Evolutionary conservation across 2,329 filamentous ascomycete genomes (phyloP).

Genomic region (Calonectria henricotiae): DNA sequence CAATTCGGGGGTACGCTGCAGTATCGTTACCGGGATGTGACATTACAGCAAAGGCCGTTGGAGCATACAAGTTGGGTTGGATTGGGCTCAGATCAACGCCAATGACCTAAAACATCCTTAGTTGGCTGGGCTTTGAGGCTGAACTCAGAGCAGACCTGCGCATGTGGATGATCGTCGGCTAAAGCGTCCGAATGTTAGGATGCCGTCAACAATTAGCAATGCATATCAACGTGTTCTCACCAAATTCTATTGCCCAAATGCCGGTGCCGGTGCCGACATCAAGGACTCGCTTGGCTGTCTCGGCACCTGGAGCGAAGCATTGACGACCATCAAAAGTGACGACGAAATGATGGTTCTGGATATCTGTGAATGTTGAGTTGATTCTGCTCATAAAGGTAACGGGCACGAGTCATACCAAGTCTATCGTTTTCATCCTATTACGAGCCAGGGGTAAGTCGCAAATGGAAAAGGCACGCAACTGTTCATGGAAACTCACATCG

Average conservation of each 20-base stretch:
- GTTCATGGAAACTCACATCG: background rate
- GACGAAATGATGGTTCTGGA: slow-evolving; percentile 40
- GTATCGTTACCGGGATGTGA: accelerated
- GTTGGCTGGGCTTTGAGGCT: accelerated
- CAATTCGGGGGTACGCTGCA: slow-evolving; percentile 35
- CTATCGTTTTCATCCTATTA: slow-evolving; percentile 41
- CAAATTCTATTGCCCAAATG: slow-evolving; percentile 43
- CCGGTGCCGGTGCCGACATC: slow-evolving; percentile 43
- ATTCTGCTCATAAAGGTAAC: accelerated
- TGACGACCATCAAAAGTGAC: slow-evolving; percentile 37
- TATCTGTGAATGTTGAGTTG: slow-evolving; percentile 25
- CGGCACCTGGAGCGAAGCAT: slow-evolving; percentile 30
- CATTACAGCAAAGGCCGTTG: accelerated
- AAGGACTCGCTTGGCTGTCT: slow-evolving; percentile 36
- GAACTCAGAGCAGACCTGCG: background rate
- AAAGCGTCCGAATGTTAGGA: background rate
- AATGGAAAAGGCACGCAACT: background rate
- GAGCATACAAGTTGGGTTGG: slow-evolving; percentile 34
- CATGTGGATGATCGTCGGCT: slow-evolving; percentile 43
- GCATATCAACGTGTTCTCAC: background rate
- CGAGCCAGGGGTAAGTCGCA: background rate
- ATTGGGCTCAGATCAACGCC: slow-evolving; percentile 40
- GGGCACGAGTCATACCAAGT: slow-evolving; percentile 4
- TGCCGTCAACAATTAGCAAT: background rate
- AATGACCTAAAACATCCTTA: slow-evolving; percentile 15